These are phyloP conservation scores for Podospora australis DNA, from an alignment of 495 filamentous ascomycete species.

Conservation along the genomic window DNA sequence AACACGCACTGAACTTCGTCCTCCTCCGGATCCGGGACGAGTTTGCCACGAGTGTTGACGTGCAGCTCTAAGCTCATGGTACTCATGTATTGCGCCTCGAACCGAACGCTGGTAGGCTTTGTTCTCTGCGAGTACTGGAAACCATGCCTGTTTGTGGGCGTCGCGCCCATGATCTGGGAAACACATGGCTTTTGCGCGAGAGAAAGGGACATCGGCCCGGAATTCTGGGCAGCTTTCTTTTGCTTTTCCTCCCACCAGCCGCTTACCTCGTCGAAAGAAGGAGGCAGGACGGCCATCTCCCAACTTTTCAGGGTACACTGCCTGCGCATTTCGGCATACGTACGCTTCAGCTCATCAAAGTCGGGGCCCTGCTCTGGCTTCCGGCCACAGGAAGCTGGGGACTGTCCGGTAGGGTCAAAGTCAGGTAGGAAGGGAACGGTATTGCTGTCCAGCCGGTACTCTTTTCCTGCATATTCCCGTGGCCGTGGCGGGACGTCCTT, in stretches of 20 bases:
- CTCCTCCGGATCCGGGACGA: constrained; percentile 80
- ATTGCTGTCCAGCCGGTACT: constrained; percentile 73
- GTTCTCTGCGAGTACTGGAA: constrained; percentile 82
- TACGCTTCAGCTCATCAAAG: constrained; percentile 42
- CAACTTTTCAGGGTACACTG: constrained; percentile 55
- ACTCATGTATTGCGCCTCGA: constrained; percentile 92
- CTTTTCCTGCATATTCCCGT: constrained; percentile 81
- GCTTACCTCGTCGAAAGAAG: constrained; percentile 62
- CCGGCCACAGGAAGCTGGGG: constrained; percentile 49
- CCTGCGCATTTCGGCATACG: constrained; percentile 43
- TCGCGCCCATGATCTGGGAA: constrained; percentile 85
- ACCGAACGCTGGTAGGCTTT: constrained; percentile 67
- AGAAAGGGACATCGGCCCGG: constrained; percentile 41
- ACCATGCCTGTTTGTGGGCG: constrained; percentile 75
- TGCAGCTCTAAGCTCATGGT: constrained; percentile 95
- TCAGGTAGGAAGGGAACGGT: constrained; percentile 69
- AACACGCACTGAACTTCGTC: constrained; percentile 89
- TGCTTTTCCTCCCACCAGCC: constrained; percentile 54
- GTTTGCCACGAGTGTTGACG: constrained; percentile 74
- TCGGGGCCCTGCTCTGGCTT: constrained; percentile 41
- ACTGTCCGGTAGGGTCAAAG: constrained; percentile 63
- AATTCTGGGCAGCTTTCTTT: constrained; percentile 31
- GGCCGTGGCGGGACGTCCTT: constrained; percentile 72
- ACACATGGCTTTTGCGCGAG: constrained; percentile 40
- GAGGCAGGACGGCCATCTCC: constrained; percentile 61